Percentiles rank a stretch among this genome's conserved stretches.
Evolutionary conservation across 768 basidiomycete genomes (phyloP).

Genomic region (Termitomyces bulborhizus): DNA sequence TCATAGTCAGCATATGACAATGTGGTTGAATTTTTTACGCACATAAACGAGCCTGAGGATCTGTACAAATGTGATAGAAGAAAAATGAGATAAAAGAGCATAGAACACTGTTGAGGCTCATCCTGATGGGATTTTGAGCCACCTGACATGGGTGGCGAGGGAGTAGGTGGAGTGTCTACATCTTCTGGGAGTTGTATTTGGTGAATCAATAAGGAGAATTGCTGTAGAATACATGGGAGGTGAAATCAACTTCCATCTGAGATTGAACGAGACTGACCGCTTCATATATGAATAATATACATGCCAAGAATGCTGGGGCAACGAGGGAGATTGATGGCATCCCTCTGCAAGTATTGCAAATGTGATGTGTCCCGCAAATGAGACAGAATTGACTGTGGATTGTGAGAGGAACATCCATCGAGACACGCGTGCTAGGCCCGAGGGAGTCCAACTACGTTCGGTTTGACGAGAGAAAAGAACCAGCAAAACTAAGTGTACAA

Average conservation of each 20-base stretch:
- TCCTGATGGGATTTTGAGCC: neutral
- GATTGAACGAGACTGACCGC: constrained; percentile 43
- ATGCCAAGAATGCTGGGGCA: constrained; percentile 80
- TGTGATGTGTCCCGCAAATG: constrained; percentile 85
- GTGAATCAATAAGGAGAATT: constrained; percentile 76
- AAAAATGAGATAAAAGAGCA: constrained; percentile 44
- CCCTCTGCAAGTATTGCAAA: constrained; percentile 85
- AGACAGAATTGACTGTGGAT: constrained; percentile 72
- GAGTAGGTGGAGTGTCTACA: constrained; percentile 19
- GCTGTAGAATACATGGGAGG: constrained; percentile 34
- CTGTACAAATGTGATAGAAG: constrained; percentile 53
- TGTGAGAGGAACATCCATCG: constrained; percentile 81
- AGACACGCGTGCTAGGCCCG: constrained; percentile 72
- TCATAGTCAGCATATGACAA: neutral
- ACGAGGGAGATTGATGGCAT: constrained; percentile 72
- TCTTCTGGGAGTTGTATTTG: constrained; percentile 82
- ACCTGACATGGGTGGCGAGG: constrained; percentile 14
- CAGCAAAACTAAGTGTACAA: no score
- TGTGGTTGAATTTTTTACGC: constrained; percentile 18
- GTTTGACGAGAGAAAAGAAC: no score
- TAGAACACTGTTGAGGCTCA: neutral
- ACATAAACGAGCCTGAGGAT: constrained; percentile 73
- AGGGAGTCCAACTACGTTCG: constrained; percentile 66
- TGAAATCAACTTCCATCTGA: neutral
- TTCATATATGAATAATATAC: constrained; percentile 75